Conservation (phyloP, 2,329 filamentous ascomycete species). For the Falciphora oryzae region DNA sequence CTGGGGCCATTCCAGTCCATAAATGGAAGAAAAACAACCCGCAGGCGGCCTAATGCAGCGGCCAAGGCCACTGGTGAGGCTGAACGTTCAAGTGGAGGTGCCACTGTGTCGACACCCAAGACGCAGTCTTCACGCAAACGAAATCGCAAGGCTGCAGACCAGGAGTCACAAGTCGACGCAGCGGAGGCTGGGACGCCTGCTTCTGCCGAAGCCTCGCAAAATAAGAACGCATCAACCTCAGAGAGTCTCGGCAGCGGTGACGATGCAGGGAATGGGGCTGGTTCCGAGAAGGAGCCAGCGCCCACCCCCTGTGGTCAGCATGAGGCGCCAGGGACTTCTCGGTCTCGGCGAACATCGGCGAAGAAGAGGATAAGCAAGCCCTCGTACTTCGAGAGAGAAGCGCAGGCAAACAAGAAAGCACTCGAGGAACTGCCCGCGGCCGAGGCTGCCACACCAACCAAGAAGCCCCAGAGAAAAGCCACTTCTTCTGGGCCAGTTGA, state of each 20-base stretch:
- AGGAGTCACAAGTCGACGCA: no score
- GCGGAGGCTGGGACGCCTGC: no score
- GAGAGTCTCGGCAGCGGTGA: not conserved
- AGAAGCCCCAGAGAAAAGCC: not conserved
- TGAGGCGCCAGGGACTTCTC: not conserved
- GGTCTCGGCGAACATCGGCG: not conserved
- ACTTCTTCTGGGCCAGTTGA: not conserved
- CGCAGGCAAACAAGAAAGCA: not conserved
- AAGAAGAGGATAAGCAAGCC: not conserved
- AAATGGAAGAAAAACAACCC: not conserved
- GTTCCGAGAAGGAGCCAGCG: not conserved
- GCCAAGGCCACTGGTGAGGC: not conserved
- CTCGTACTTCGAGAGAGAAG: conserved; percentile 7
- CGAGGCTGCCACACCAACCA: conserved; percentile 4
- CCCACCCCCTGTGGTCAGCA: not conserved
- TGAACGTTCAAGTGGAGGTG: not conserved
- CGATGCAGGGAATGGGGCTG: not conserved
- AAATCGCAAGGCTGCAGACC: not conserved
- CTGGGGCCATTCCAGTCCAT: not conserved
- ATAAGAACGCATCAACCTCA: not conserved
- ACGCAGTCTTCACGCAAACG: not conserved
- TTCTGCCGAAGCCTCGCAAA: not conserved
- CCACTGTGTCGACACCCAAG: not conserved
- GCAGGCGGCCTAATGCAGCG: no score
- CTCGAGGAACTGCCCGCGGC: conserved; percentile 2